phyloP scores from a whole-genome alignment of 148 eudicot species.

The Camellia granthamiana region DNA sequence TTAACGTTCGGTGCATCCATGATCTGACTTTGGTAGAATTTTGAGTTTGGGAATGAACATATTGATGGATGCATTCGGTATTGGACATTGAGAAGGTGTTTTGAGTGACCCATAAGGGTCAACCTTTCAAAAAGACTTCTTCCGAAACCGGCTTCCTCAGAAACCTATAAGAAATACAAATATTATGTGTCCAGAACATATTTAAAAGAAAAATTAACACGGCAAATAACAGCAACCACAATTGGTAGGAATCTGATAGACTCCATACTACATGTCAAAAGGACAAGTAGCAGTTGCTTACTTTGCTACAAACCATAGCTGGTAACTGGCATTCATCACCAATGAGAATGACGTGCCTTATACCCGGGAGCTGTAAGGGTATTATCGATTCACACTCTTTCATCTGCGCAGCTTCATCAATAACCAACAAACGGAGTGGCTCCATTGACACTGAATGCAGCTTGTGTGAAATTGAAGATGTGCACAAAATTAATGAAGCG shows the following conservation, averaged over 20 bases:
- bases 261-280: too few species aligned
- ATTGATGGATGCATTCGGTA: conserved; percentile 65
- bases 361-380: conserved; percentile 43
- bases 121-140: conserved; percentile 25
- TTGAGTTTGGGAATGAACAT: conserved; percentile 28
- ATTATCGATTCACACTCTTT: conserved; percentile 53
- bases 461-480: conserved; percentile 41
- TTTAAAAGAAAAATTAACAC: too few species aligned
- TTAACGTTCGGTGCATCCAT: conserved; percentile 25
- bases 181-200: too few species aligned
- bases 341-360: conserved; percentile 39
- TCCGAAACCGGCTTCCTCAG: conserved; percentile 5
- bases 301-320: conserved; percentile 46
- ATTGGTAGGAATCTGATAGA: too few species aligned
- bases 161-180: too few species aligned
- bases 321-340: conserved; percentile 57
- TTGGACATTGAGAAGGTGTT: conserved; percentile 43
- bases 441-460: conserved; percentile 26
- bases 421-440: conserved; percentile 35
- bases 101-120: conserved; percentile 36
- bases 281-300: conserved; percentile 13
- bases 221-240: too few species aligned
- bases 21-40: conserved; percentile 29
- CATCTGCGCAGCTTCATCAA: conserved; percentile 54
- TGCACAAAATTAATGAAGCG: conserved; percentile 45